Evolutionary conservation across 208 protist species (phyloP).

Genomic region (Acanthamoeba lenticulata): DNA sequence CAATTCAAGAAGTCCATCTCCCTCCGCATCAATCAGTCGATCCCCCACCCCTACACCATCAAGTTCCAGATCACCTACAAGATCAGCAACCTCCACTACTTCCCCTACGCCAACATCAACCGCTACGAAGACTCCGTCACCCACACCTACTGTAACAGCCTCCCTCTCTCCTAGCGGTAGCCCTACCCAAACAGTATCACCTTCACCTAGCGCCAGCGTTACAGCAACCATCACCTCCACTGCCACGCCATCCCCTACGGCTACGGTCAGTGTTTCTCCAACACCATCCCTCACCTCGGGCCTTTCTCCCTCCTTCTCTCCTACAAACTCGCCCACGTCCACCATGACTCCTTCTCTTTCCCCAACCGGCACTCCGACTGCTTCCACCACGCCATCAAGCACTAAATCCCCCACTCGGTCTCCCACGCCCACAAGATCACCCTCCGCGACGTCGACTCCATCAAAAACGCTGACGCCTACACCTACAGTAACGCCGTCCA

Average conservation of each 20-base stretch:
- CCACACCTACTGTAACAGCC: background rate
- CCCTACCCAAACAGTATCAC: background rate
- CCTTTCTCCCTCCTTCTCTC: background rate
- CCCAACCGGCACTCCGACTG: no score
- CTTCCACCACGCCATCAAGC: background rate
- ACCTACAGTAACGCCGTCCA: background rate
- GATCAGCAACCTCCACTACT: background rate
- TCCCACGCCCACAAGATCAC: background rate
- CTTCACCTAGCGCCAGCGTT: background rate
- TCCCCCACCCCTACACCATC: background rate
- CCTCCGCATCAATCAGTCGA: no score
- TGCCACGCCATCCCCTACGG: background rate
- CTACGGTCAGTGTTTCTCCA: background rate
- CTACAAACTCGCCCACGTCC: background rate
- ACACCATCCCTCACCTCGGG: background rate
- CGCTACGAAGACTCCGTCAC: background rate
- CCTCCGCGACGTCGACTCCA: background rate
- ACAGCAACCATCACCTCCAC: background rate
- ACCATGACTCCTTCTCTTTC: no score
- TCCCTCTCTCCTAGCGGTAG: background rate
- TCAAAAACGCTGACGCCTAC: background rate
- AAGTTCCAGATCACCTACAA: background rate
- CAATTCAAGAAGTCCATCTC: no score
- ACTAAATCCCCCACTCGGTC: background rate
- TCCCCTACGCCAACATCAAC: background rate